Base-by-base conservation (phyloP, 495 filamentous ascomycete species). In the Penicillium parvum region DNA sequence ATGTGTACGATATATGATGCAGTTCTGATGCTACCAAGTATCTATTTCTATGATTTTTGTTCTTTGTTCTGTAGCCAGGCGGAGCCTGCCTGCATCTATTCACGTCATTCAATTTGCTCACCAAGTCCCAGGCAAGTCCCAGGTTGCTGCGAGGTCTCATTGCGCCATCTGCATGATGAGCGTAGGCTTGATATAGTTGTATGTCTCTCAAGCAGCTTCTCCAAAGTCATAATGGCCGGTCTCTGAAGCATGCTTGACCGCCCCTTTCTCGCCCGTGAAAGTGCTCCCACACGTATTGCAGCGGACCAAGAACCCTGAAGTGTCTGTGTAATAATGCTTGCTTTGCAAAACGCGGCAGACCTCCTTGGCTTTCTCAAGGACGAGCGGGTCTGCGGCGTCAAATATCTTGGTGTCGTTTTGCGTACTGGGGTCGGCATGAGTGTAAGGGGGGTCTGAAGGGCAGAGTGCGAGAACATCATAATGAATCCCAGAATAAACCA, bases 401-500 rank as follows among this genome's bases (percentile, higher is more conserved):
- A 95, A 98, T 6, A 88, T 75, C 33, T 86, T 86, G 17, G 81
- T 77, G 52, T 98, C 92, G 38, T 82, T 76, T 15, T 89, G 79
- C 4, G 87, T 73, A 7, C 80, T 74, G 9, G 76, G 68, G 44
- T 79, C 71, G 7, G 83, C 69, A 44, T 72, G 73, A 30, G 65
- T 70, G 37, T 74, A 70, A 6, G 76, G 76, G 16, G 78, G 74
- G 45, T 80, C 76, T 10, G 75, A 78, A 1, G 84, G 83, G 7
- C 76, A 79, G 52, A 94, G 74, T 0, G 85, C 86, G 37, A 96
- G 80, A n/a, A 85, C 81, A 61, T 98, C 92, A 61, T 98, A 98
- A 56, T 98, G 92, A 39, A 97, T 91, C 0, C 89, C 90, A 0
- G 86, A 90, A 63, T 96, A 98, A 2, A 96, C 81, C 20, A 98